A percentile compares a stretch with the other conserved stretches of the same genome.
Conservation (phyloP, 306 rosid species). For the Rosa rugosa region DNA sequence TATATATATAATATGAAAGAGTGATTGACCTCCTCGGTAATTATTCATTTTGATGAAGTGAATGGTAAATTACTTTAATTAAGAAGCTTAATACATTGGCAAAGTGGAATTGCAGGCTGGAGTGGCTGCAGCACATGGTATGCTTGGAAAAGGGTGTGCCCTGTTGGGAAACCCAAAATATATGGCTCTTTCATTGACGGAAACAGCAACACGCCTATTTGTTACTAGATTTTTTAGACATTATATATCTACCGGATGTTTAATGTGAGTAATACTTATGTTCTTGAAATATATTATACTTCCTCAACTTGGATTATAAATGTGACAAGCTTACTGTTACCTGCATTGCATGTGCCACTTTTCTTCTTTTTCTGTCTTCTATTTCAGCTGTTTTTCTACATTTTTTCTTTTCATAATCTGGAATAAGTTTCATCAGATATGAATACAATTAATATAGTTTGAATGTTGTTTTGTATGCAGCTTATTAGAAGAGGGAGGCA, state of each 20-base stretch:
- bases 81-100: neutral
- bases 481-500: conserved; percentile 86
- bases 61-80: neutral
- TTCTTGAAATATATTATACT: neutral
- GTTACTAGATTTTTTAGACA: conserved; percentile 60
- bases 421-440: conserved; percentile 6
- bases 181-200: conserved; percentile 77
- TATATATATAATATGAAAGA: neutral
- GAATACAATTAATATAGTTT: too few species aligned
- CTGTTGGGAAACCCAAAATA: conserved; percentile 66
- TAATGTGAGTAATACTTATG: conserved; percentile 59
- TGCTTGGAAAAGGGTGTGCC: conserved; percentile 54
- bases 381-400: neutral
- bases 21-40: neutral
- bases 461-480: conserved; percentile 32
- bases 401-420: neutral
- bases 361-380: neutral
- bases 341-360: neutral
- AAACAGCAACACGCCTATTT: conserved; percentile 66
- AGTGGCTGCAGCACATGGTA: conserved; percentile 64
- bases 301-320: neutral
- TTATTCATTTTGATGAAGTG: neutral
- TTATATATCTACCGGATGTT: conserved; percentile 57
- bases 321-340: neutral
- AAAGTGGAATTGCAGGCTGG: conserved; percentile 59